These are phyloP conservation scores for Botryotinia convoluta DNA, from an alignment of 2,329 filamentous ascomycete species.

Conservation along the genomic window DNA sequence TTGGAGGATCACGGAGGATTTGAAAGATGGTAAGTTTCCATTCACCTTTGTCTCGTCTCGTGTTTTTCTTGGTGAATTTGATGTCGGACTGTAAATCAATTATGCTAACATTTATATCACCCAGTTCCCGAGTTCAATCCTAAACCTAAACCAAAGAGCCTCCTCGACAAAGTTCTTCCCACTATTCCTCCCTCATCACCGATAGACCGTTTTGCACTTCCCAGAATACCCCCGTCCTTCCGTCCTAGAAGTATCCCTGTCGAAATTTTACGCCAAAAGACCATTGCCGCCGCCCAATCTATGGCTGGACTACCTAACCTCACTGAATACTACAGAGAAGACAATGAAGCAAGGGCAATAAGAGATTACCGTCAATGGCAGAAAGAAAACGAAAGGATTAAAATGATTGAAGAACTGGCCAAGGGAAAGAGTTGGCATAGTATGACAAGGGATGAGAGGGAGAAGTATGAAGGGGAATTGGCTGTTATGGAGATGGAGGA, in stretches of 20 bases:
- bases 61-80: background rate
- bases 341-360: background rate
- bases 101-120: slow-evolving; percentile 19
- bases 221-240: slow-evolving; percentile 25
- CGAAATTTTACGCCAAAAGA: background rate
- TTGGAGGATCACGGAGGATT: slow-evolving; percentile 31
- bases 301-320: background rate
- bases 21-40: slow-evolving; percentile 29
- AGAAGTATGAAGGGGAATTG: background rate
- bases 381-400: background rate
- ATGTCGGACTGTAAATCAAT: background rate
- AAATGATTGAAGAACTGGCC: background rate
- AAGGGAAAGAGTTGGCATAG: background rate
- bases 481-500: background rate
- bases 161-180: background rate
- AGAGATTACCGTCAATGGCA: background rate
- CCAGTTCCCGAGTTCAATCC: slow-evolving; percentile 24
- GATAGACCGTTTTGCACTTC: slow-evolving; percentile 23
- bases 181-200: background rate
- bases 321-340: slow-evolving; percentile 5
- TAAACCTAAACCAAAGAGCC: background rate
- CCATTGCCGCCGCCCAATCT: background rate
- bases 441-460: background rate
- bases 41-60: too few species aligned
- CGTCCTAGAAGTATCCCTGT: background rate